These are phyloP conservation scores for Xylariaceae sp. DNA, from an alignment of 2,329 filamentous ascomycete genomes.

Conservation along the genomic window DNA sequence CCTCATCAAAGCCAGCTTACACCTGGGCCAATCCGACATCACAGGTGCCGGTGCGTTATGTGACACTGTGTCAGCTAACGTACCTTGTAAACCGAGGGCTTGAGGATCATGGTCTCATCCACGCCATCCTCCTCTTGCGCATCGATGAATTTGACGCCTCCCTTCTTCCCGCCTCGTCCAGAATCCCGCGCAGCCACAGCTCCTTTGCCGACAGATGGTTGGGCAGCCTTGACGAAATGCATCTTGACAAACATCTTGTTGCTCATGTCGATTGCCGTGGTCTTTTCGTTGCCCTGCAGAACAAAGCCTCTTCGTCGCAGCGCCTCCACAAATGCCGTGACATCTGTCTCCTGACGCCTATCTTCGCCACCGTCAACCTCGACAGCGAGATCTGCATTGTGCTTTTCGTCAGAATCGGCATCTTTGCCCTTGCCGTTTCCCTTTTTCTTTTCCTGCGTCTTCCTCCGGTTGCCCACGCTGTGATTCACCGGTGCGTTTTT, in stretches of 20 bases:
- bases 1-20: background rate
- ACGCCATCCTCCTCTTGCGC: conserved; percentile 54
- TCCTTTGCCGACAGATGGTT: conserved; percentile 71
- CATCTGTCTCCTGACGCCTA: conserved; percentile 70
- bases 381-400: conserved; percentile 56
- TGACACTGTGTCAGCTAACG: conserved; percentile 44
- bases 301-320: conserved; percentile 76
- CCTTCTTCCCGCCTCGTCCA: conserved; percentile 27
- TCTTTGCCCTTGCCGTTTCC: conserved; percentile 43
- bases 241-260: conserved; percentile 99
- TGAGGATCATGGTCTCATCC: conserved; percentile 64
- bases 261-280: conserved; percentile 63
- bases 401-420: conserved; percentile 44
- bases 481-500: conserved; percentile 52
- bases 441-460: conserved; percentile 32
- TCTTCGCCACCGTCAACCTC: conserved; percentile 65
- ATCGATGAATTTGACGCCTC: conserved; percentile 54
- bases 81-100: conserved; percentile 95
- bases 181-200: conserved; percentile 37
- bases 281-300: conserved; percentile 58
- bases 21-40: background rate
- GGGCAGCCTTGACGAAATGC: conserved; percentile 82
- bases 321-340: conserved; percentile 79
- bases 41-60: background rate
- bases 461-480: conserved; percentile 65